Base-by-base conservation (phyloP, 1,284 basidiomycete species). In the Wallemia mellicola region DNA sequence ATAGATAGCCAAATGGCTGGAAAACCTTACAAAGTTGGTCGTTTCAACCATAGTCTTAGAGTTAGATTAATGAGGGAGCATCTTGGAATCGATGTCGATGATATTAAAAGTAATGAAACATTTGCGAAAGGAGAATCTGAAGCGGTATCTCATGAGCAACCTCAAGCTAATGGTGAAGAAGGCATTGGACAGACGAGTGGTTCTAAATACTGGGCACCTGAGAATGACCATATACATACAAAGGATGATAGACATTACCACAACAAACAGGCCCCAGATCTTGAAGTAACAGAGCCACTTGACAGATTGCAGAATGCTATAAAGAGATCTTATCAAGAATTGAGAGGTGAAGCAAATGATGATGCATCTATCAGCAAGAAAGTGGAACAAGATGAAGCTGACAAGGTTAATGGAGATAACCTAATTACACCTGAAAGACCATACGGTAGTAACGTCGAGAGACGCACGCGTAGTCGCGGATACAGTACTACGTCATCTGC, bases 1-100 rank as follows among this genome's bases (percentile, higher is more conserved):
- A 83, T 98, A 61, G 79, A 88, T 57, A 11, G 9, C 5, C 15
- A 28, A 0, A 98, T 99, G 94, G 92, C 79, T 3, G 92, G 94
- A 27, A 79, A 80, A 65, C 86, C 89, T 0, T 98, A 83, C 76
- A 81, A 87, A 75, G 92, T 98, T 62, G 92, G 92, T 17, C 81
- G 91, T 3, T 98, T 94, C 69, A 88, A 94, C 5, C 94, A 98
- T 70, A 86, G 86, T 1, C 76, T 99, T 26, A 82, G 92, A 11
- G 75, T 98, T 58, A 80, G 91, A 7, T 75, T 98, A 58, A 99
- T 99, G 92, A 78, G 86, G 60, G 92, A 99, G 69, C 92, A 99
- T 68, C 73, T 92, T 60, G 92, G 92, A 2, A 76, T 96, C 60
- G 89, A 98, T 68, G 89, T 96, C 25, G 92, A 99, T 67, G 78